phyloP scores from a whole-genome alignment of 805 yeast genomes.

The Brettanomyces naardenensis region DNA sequence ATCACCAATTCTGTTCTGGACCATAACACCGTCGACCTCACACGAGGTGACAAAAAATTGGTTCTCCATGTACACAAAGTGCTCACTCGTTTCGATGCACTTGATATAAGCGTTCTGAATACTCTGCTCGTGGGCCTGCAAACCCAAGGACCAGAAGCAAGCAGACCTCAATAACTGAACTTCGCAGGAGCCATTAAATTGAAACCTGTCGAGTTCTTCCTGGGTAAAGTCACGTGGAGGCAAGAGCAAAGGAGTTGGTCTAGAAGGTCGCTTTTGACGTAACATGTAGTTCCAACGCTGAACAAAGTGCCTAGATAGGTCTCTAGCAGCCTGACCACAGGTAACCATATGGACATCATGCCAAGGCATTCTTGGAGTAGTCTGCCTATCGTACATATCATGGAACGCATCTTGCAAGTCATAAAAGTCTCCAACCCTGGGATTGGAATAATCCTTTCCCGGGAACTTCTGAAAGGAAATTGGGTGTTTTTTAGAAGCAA shows the following conservation, averaged over 20 bases:
- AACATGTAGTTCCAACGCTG: slow-evolving; percentile 95
- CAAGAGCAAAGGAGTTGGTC: slow-evolving; percentile 83
- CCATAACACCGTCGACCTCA: slow-evolving; percentile 71
- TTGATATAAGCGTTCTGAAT: slow-evolving; percentile 90
- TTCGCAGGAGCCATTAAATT: slow-evolving; percentile 81
- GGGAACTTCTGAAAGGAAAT: slow-evolving; percentile 64
- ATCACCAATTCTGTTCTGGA: slow-evolving; percentile 87
- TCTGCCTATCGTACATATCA: slow-evolving; percentile 79
- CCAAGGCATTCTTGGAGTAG: slow-evolving; percentile 97
- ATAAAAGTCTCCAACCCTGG: slow-evolving; percentile 82
- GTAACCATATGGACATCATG: slow-evolving; percentile 97
- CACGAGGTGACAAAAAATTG: slow-evolving; percentile 94
- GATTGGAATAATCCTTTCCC: slow-evolving; percentile 96
- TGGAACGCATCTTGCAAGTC: slow-evolving; percentile 81
- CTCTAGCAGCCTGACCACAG: slow-evolving; percentile 91
- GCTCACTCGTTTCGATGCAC: slow-evolving; percentile 84
- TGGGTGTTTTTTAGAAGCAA: background rate
- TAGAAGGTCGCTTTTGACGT: slow-evolving; percentile 89
- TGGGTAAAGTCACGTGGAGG: slow-evolving; percentile 87
- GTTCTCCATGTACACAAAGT: slow-evolving; percentile 89
- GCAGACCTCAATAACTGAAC: slow-evolving; percentile 85
- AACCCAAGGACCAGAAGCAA: slow-evolving; percentile 88
- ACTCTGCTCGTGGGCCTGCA: slow-evolving; percentile 77
- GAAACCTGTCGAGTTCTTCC: slow-evolving; percentile 56
- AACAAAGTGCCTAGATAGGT: slow-evolving; percentile 85